Conservation (phyloP, 768 basidiomycete species). For the Nevesoporus exiguus region DNA sequence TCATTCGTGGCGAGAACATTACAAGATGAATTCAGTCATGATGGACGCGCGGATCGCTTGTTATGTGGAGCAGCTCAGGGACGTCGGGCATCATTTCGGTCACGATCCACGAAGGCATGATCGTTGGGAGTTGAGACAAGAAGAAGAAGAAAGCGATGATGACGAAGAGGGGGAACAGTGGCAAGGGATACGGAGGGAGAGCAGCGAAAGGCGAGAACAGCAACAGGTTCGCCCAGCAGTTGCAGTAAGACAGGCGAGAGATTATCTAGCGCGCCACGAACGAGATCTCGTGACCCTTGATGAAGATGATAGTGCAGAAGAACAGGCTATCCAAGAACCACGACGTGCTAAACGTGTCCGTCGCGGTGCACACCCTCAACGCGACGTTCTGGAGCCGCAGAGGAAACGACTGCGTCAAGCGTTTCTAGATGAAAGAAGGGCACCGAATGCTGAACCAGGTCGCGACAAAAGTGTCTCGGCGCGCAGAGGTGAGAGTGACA, state of each 20-base stretch:
- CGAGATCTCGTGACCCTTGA: not conserved
- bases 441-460: not conserved
- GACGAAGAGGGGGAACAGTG: conserved; percentile 8
- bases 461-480: not conserved
- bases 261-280: conserved; percentile 1
- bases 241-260: not conserved
- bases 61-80: conserved; percentile 22
- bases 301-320: not conserved
- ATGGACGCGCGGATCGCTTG: conserved; percentile 43
- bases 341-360: conserved; percentile 13
- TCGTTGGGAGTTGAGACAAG: not conserved
- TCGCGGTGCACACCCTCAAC: not conserved
- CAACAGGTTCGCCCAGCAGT: not conserved
- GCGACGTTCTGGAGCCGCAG: not conserved
- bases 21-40: conserved; percentile 39
- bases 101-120: conserved; percentile 23
- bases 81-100: conserved; percentile 19
- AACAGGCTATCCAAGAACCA: conserved; percentile 3
- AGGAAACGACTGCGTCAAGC: conserved; percentile 19
- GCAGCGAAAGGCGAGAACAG: not conserved
- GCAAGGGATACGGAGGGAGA: not conserved
- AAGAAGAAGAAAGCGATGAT: conserved; percentile 11
- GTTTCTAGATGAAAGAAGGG: not conserved
- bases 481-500: not conserved
- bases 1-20: conserved; percentile 64